Evolutionary conservation across 2,329 filamentous ascomycete genomes (phyloP).

Genomic region (Monosporascus sp.): DNA sequence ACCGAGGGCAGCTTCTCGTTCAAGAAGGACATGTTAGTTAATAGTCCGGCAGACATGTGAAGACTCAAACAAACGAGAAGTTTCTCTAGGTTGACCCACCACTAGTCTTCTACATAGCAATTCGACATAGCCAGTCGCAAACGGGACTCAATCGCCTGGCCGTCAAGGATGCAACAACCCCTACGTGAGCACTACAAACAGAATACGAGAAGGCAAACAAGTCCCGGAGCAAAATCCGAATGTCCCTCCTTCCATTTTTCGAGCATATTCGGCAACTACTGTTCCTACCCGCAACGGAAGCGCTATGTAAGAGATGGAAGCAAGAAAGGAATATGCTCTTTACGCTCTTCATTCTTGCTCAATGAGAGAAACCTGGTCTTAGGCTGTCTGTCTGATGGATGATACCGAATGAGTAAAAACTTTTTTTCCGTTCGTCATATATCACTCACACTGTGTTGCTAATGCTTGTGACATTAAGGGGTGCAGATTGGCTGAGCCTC

Average conservation of each 20-base stretch:
- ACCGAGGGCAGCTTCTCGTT: background rate
- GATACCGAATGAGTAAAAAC: background rate
- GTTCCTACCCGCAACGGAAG: constrained; percentile 1
- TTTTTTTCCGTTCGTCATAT: background rate
- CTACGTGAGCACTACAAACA: background rate
- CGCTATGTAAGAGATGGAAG: background rate
- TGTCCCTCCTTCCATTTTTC: background rate
- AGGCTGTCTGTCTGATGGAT: too few species aligned
- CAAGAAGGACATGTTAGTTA: background rate
- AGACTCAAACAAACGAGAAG: background rate
- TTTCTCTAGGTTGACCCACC: background rate
- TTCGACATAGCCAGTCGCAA: background rate
- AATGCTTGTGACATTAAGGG: background rate
- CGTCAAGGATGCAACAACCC: background rate
- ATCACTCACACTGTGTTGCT: background rate
- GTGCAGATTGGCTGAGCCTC: background rate
- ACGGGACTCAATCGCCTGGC: background rate
- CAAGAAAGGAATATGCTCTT: background rate
- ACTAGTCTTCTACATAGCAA: background rate
- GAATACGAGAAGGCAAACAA: background rate
- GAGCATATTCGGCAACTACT: background rate
- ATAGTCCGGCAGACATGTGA: background rate
- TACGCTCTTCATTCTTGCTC: background rate
- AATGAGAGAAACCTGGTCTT: background rate
- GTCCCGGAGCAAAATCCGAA: background rate